Conservation (phyloP, 148 eudicot genomes). For the Rhododendron ovatum region DNA sequence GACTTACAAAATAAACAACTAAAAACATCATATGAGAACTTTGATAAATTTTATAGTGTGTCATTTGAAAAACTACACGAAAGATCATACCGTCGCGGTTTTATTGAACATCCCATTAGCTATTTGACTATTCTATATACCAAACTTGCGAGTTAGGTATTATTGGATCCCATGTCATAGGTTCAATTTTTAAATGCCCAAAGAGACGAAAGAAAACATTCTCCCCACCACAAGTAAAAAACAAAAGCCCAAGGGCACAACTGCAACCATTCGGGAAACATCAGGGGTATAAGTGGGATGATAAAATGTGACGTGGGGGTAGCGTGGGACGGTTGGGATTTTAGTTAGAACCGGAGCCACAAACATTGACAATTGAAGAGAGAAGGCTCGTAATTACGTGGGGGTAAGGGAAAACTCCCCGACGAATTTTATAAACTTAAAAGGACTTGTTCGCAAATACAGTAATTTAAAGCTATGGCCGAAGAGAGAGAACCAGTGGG, state of each 20-base stretch:
- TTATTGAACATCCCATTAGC: neutral
- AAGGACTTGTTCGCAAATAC: neutral
- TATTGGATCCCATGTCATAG: neutral
- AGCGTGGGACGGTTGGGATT: slow-evolving; percentile 36
- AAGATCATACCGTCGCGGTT: neutral
- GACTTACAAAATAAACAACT: neutral
- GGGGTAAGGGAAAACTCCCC: slow-evolving; percentile 32
- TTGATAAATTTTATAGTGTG: neutral
- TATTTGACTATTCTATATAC: neutral
- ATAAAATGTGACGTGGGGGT: slow-evolving; percentile 15
- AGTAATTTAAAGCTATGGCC: neutral
- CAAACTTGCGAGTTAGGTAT: neutral
- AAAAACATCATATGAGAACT: neutral
- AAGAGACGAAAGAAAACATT: neutral
- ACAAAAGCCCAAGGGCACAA: neutral
- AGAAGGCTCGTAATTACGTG: slow-evolving; percentile 31
- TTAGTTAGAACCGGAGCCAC: slow-evolving; percentile 30
- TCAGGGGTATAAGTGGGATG: slow-evolving; percentile 20
- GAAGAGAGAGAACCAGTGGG: neutral
- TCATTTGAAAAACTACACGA: neutral
- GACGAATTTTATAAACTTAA: neutral
- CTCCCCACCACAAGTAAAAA: neutral
- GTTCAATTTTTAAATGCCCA: neutral
- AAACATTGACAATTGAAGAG: slow-evolving; percentile 42
- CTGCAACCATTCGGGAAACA: neutral